These are phyloP conservation scores for Cyclocybe aegerita DNA, from an alignment of 768 basidiomycete species.

Conservation along the genomic window DNA sequence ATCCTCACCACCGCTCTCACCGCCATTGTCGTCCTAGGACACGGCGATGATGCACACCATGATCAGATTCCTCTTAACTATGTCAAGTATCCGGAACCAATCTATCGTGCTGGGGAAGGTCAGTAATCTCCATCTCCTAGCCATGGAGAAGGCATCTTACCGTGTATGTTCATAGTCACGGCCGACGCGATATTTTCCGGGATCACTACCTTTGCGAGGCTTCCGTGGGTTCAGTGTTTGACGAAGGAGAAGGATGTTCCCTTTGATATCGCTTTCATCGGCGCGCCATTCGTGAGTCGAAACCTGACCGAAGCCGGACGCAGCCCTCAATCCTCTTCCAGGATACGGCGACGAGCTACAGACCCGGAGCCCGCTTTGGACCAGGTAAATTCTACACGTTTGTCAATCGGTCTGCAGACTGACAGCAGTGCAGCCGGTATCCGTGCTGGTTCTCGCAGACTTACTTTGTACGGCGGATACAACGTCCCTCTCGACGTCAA, in stretches of 20 bases:
- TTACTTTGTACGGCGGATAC: conserved; percentile 77
- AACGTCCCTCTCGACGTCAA: conserved; percentile 74
- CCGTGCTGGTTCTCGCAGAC: conserved; percentile 72
- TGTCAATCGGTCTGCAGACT: conserved; percentile 1
- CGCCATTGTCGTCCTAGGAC: conserved; percentile 20
- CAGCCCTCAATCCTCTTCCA: conserved; percentile 18
- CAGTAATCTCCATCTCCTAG: not conserved
- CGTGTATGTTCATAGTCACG: conserved; percentile 40
- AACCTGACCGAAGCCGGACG: no score
- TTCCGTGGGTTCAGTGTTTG: conserved; percentile 81
- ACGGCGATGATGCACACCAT: conserved; percentile 36
- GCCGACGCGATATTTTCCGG: conserved; percentile 82
- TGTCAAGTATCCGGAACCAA: conserved; percentile 62
- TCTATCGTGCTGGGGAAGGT: conserved; percentile 65
- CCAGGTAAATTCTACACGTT: conserved; percentile 36
- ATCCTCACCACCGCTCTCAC: conserved; percentile 21
- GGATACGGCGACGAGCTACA: conserved; percentile 76
- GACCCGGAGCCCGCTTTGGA: conserved; percentile 84
- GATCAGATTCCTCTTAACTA: conserved; percentile 68
- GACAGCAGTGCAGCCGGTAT: conserved; percentile 52
- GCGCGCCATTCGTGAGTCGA: conserved; percentile 71
- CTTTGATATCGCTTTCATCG: conserved; percentile 84
- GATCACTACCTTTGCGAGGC: conserved; percentile 81
- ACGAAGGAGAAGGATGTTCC: conserved; percentile 52
- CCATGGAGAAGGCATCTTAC: not conserved